Base-by-base conservation (phyloP, 2,329 filamentous ascomycete species). In the Mollisia scopiformis region DNA sequence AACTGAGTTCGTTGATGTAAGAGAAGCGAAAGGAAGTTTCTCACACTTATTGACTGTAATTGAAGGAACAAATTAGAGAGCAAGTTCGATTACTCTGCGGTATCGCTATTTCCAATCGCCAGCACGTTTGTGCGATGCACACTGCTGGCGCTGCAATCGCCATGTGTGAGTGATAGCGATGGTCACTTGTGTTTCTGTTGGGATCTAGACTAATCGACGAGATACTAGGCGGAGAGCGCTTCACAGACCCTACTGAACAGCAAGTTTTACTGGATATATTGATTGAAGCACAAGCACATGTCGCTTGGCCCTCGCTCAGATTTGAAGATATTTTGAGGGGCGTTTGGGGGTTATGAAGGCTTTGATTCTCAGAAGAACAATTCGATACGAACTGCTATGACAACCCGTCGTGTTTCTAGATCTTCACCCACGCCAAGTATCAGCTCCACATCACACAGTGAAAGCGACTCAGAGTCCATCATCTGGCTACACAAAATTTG, bases 221-320 rank as follows among this genome's bases (percentile, higher is more conserved):
- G 7, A 14, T 31, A 7, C n/a, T 39, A 61, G 59, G 59, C 55
- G 72, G 72, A 8, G 82, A 84, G 62, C 76, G 78, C 49, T 84
- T 84, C 57, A 74, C 72, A 3, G 74, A 80, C 31, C 71, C 70
- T 10, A 58, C 61, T 16, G 81, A 84, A 53, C 82, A 84, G 62
- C 73, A 77, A 47, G 80, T 79, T 6, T 62, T 84, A 30, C 62
- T 83, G 23, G 75, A 78, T 16, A 74, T 83, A 2, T 71, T 86
- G 53, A 71, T 71, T 51, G 76, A 73, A 61, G 81, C 80, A 4
- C 81, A 84, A 65, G 71, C 68, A 28, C 76, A 80, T 16, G 77
- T 83, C 67, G 82, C 78, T 6, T 81, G 82, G 72, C 83, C 82
- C 25, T 47, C 43, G n/a, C 43, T 47, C 6, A 25, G 43, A 16